Evolutionary conservation across 331 rosid species (phyloP).

Genomic region (Rosa hybrid): DNA sequence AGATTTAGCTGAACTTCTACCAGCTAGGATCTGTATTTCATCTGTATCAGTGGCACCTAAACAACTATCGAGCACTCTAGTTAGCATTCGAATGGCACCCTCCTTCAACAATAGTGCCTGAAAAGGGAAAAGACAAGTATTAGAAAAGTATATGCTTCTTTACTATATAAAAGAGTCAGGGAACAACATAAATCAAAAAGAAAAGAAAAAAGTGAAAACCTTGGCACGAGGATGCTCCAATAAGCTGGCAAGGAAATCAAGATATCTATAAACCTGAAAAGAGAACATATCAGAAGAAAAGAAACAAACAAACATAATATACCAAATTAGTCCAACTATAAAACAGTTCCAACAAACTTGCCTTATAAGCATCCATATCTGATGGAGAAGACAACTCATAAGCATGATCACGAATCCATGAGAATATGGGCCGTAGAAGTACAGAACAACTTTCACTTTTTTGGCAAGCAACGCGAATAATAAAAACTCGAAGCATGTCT

Average conservation of each 20-base stretch:
- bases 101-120: constrained; percentile 72
- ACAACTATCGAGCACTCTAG: constrained; percentile 61
- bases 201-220: constrained; percentile 42
- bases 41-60: constrained; percentile 50
- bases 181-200: constrained; percentile 2
- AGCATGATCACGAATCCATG: constrained; percentile 51
- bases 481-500: constrained; percentile 86
- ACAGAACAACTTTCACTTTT: constrained; percentile 57
- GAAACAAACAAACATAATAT: not conserved
- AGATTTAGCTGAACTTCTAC: constrained; percentile 48
- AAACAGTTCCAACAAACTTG: constrained; percentile 24
- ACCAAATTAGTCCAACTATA: constrained; percentile 20
- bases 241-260: constrained; percentile 88
- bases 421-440: constrained; percentile 67
- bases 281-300: constrained; percentile 9
- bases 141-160: constrained; percentile 5
- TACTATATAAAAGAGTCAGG: not conserved
- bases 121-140: constrained; percentile 17
- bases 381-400: constrained; percentile 55
- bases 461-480: constrained; percentile 67
- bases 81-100: constrained; percentile 57
- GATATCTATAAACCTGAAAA: constrained; percentile 77
- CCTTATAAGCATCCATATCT: constrained; percentile 79
- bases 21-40: constrained; percentile 48
- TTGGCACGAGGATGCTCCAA: constrained; percentile 92